Evolutionary conservation across 2,329 filamentous ascomycete species (phyloP).

Genomic region (Teratosphaeria destructans): DNA sequence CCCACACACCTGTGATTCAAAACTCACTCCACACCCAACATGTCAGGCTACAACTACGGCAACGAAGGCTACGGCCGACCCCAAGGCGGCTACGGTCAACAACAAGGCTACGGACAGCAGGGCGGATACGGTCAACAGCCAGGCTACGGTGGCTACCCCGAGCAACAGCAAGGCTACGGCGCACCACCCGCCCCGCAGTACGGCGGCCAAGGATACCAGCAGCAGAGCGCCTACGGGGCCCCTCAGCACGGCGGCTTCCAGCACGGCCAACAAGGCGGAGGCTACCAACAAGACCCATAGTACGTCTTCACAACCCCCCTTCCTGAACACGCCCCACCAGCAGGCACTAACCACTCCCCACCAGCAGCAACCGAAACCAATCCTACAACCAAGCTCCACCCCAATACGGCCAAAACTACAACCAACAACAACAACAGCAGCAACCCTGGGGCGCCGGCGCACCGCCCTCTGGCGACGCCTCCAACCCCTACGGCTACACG

Average conservation of each 20-base stretch:
- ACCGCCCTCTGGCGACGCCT: slow-evolving; percentile 26
- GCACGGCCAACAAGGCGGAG: slow-evolving; percentile 11
- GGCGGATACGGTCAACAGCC: slow-evolving; percentile 14
- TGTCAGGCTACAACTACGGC: slow-evolving; percentile 17
- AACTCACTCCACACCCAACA: not conserved
- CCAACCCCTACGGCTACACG: slow-evolving; percentile 28
- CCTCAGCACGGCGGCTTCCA: slow-evolving; percentile 11
- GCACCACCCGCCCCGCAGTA: slow-evolving; percentile 19
- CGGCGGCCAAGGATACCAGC: slow-evolving; percentile 12
- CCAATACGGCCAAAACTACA: slow-evolving; percentile 16
- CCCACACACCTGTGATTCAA: not conserved
- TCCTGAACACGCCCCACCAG: not conserved
- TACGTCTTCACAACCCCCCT: not conserved
- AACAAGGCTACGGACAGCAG: slow-evolving; percentile 15
- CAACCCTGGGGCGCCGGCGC: slow-evolving; percentile 13
- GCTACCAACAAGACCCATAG: slow-evolving; percentile 3
- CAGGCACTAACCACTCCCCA: not conserved
- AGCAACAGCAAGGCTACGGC: slow-evolving; percentile 18
- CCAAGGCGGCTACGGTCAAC: slow-evolving; percentile 9
- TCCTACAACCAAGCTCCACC: slow-evolving; percentile 17
- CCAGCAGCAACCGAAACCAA: slow-evolving; percentile 1
- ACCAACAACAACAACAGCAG: slow-evolving; percentile 15
- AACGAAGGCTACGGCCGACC: slow-evolving; percentile 10
- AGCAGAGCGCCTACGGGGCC: slow-evolving; percentile 9
- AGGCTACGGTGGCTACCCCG: slow-evolving; percentile 16